phyloP scores from a whole-genome alignment of 139 green algal species.

The Astrephomene gubernaculifera region DNA sequence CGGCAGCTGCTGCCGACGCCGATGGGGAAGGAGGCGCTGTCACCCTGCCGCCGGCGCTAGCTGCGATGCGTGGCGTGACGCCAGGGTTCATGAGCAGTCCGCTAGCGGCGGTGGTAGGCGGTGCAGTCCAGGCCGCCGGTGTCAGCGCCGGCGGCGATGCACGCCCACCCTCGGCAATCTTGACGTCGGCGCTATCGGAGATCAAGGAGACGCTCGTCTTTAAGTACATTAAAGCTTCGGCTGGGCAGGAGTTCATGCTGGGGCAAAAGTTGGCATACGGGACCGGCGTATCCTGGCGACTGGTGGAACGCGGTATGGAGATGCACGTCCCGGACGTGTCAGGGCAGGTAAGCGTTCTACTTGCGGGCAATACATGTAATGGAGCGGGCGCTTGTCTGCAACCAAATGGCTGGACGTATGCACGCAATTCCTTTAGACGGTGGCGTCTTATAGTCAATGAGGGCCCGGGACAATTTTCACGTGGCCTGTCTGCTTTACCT shows the following conservation, averaged over 20 bases:
- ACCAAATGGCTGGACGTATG: no score
- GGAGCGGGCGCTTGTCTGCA: no score
- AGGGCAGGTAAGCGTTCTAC: not conserved
- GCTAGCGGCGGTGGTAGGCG: conserved; percentile 28
- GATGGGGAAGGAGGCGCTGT: not conserved
- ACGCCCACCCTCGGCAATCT: not conserved
- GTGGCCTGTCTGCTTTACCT: not conserved
- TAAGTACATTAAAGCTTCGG: conserved; percentile 41
- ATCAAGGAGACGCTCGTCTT: conserved; percentile 43
- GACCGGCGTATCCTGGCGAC: conserved; percentile 42
- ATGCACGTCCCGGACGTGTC: conserved; percentile 44
- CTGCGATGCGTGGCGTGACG: not conserved
- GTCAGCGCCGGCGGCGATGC: not conserved
- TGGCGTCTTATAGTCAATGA: no score
- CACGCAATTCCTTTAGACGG: no score
- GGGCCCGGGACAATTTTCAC: no score
- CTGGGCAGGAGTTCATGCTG: conserved; percentile 52
- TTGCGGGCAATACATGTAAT: not conserved
- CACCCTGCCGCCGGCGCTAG: not conserved
- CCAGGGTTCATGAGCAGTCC: conserved; percentile 33
- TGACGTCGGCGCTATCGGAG: not conserved
- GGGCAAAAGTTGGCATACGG: conserved; percentile 47
- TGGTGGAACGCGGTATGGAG: conserved; percentile 14
- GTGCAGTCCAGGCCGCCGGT: not conserved
- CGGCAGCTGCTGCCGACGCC: not conserved